Evolutionary conservation across 1,139 yeast genomes (phyloP).

Genomic region (Blastobotrys petasosporus): DNA sequence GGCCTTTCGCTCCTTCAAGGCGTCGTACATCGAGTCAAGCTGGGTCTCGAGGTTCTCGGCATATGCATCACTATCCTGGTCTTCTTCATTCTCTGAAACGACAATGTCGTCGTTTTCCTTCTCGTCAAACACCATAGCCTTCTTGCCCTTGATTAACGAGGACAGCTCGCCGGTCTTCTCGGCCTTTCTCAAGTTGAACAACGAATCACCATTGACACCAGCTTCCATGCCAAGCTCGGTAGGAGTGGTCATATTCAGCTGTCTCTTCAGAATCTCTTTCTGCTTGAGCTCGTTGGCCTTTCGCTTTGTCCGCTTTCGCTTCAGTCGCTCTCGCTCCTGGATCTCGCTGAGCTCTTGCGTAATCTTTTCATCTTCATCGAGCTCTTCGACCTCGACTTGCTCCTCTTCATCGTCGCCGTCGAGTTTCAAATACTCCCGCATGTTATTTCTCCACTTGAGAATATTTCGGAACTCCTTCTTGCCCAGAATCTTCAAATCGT

Average conservation of each 20-base stretch:
- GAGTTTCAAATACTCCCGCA: conserved; percentile 70
- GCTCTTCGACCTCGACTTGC: conserved; percentile 53
- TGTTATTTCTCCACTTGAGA: conserved; percentile 81
- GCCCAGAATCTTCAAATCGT: conserved; percentile 90
- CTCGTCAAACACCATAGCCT: conserved; percentile 57
- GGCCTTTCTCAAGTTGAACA: conserved; percentile 77
- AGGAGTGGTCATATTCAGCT: conserved; percentile 93
- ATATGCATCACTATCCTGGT: conserved; percentile 49
- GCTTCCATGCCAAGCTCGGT: conserved; percentile 92
- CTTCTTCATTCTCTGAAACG: conserved; percentile 37
- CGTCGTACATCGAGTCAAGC: conserved; percentile 73
- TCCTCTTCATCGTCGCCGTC: conserved; percentile 45
- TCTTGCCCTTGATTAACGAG: conserved; percentile 73
- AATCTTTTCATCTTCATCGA: conserved; percentile 85
- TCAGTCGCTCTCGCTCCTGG: conserved; percentile 63
- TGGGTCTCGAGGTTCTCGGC: conserved; percentile 72
- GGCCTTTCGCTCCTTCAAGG: conserved; percentile 65
- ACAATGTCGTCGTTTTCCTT: conserved; percentile 38
- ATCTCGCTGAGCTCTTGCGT: conserved; percentile 76
- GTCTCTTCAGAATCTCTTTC: conserved; percentile 85
- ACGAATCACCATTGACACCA: conserved; percentile 74
- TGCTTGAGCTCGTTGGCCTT: conserved; percentile 76
- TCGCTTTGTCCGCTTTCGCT: conserved; percentile 73
- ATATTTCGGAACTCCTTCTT: conserved; percentile 83
- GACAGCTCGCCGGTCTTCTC: conserved; percentile 78